Conservation (phyloP, 2,329 filamentous ascomycete genomes). For the Fusarium veterinarium region DNA sequence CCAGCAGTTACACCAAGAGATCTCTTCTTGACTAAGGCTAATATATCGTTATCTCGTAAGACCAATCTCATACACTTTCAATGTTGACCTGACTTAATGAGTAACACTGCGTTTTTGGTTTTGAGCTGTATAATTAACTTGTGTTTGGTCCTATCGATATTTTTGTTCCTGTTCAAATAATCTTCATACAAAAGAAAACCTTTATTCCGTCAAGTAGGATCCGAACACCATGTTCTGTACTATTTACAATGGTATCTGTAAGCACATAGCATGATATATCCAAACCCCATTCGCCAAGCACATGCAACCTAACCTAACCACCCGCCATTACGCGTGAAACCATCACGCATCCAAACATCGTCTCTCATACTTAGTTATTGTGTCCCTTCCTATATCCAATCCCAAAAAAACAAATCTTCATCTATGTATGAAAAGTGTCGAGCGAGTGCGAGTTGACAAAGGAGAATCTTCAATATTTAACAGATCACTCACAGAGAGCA, state of each 20-base stretch:
- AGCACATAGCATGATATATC: slow-evolving; percentile 36
- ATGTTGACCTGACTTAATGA: background rate
- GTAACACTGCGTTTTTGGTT: background rate
- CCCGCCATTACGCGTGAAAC: slow-evolving; percentile 28
- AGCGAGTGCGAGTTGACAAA: slow-evolving; percentile 38
- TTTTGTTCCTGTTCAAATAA: background rate
- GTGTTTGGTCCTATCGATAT: background rate
- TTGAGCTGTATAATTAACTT: background rate
- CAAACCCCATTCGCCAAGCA: slow-evolving; percentile 42
- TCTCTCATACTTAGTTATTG: slow-evolving; percentile 30
- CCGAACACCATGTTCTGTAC: slow-evolving; percentile 32
- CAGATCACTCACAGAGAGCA: slow-evolving; percentile 43
- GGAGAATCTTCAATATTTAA: slow-evolving; percentile 30
- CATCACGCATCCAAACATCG: slow-evolving; percentile 35
- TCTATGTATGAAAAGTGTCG: slow-evolving; percentile 27
- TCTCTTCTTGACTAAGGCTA: background rate
- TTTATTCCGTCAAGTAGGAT: slow-evolving; percentile 20
- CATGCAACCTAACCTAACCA: slow-evolving; percentile 14
- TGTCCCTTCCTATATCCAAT: slow-evolving; percentile 19
- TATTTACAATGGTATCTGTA: slow-evolving; percentile 37
- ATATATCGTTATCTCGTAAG: background rate
- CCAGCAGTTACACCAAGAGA: background rate
- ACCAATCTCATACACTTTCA: background rate
- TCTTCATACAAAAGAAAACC: slow-evolving; percentile 7
- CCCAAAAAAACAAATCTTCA: slow-evolving; percentile 7